Base-by-base conservation (phyloP, 2,329 filamentous ascomycete species). In the Neospermospora avenae region DNA sequence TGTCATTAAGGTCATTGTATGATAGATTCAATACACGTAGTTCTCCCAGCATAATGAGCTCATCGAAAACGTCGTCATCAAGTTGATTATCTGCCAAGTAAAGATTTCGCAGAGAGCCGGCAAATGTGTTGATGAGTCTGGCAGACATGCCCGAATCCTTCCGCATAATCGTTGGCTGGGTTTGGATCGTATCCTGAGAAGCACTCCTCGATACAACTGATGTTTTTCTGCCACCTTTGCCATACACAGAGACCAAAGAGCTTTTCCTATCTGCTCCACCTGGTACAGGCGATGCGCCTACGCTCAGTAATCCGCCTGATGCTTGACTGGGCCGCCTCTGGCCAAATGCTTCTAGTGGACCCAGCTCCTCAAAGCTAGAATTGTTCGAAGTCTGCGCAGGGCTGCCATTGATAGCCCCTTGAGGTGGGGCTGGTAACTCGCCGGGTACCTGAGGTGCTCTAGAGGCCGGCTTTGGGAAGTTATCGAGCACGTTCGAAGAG, bases 51-150 rank as follows among this genome's bases (percentile, higher is more conserved):
- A 93, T 79, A 0, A 86, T 90, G 46, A 99, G 81, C 73, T 98
- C 90, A 65, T 97, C 92, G 72, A 98, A 98, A 0, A 96, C 89
- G 68, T 98, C 93, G 69, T 98, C 95, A 58, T 95, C 90, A 24
- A 99, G 82, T 62, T 93, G 86, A 72, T 99, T 99, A 72, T 99
- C 95, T 7, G 95, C 95, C 61, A 99, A 80, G 69, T 91, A 93
- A 0, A 99, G 77, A 70, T 96, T 89, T 54, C 88, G 84, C 63
- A 99, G 77, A 5, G 92, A 96, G 6, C 87, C 88, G 8, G 91
- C 90, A 78, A 99, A 98, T 0, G 95, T 99, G 65, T 88, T 90
- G 18, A 87, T 84, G 59, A 96, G 78, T 68, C 90, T 86, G 68
- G 88, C 88, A 16, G 90, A 93, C 59, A 96, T 79, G 48, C 87